A percentile compares a stretch with the other conserved stretches of the same genome.
Evolutionary conservation across 73 alveolate genomes (phyloP).

Genomic region (Tetrahymena malaccensis): DNA sequence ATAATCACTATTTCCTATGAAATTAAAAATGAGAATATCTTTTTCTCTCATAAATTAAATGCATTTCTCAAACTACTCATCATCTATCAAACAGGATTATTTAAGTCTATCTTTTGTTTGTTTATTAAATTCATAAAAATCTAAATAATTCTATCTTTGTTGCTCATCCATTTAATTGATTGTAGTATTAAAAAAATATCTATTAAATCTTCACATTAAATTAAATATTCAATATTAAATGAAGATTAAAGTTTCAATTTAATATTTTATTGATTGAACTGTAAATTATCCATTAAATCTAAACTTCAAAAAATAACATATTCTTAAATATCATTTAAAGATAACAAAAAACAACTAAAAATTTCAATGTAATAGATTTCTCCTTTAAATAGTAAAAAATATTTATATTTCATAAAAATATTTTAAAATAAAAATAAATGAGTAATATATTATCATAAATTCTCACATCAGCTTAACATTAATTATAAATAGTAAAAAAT

Average conservation of each 20-base stretch:
- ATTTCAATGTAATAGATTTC: too few species aligned
- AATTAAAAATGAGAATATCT: not conserved
- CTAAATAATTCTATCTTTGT: not conserved
- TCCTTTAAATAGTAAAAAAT: too few species aligned
- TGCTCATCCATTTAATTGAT: not conserved
- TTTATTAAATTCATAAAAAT: not conserved
- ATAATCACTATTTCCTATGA: not conserved
- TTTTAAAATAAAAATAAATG: too few species aligned
- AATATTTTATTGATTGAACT: not conserved
- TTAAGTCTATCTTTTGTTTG: not conserved
- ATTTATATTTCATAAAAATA: too few species aligned
- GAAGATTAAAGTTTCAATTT: not conserved
- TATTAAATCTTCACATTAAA: not conserved
- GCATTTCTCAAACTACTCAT: not conserved
- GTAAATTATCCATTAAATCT: too few species aligned
- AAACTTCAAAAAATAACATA: not conserved
- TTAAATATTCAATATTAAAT: not conserved
- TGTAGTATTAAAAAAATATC: not conserved
- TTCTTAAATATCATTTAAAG: not conserved
- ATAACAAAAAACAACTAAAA: too few species aligned
- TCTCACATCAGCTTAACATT: too few species aligned
- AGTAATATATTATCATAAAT: too few species aligned
- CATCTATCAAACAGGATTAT: not conserved
- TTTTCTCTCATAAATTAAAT: not conserved
- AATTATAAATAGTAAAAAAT: too few species aligned